These are phyloP conservation scores for Debaryomyces nepalensis DNA, from an alignment of 1,139 yeast genomes.

Conservation along the genomic window DNA sequence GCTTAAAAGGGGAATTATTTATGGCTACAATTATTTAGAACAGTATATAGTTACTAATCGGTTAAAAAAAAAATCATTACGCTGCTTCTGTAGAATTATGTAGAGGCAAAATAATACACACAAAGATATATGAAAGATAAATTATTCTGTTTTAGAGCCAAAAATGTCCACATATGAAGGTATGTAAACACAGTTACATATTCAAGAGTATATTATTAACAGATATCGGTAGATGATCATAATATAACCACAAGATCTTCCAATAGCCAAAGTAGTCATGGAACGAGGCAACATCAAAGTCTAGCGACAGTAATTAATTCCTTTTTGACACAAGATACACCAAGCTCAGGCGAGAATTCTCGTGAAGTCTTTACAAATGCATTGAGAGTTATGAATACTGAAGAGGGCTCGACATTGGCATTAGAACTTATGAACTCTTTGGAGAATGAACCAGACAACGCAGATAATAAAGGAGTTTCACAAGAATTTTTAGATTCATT, in stretches of 20 bases:
- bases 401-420: constrained; percentile 39
- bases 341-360: constrained; percentile 16
- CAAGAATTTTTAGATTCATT: constrained; percentile 74
- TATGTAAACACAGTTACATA: constrained; percentile 25
- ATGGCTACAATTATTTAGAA: not conserved
- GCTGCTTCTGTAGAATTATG: not conserved
- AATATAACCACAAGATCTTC: constrained; percentile 24
- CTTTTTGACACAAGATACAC: constrained; percentile 30
- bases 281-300: constrained; percentile 40
- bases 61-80: too few species aligned
- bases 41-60: too few species aligned
- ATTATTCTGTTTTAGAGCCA: not conserved
- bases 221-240: constrained; percentile 33
- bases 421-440: constrained; percentile 32
- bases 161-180: constrained; percentile 50
- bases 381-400: constrained; percentile 33
- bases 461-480: constrained; percentile 56
- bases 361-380: constrained; percentile 36
- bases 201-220: constrained; percentile 25
- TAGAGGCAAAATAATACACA: constrained; percentile 4
- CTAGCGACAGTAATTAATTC: constrained; percentile 40
- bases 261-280: constrained; percentile 6
- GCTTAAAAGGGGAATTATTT: not conserved
- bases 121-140: constrained; percentile 3
- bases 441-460: constrained; percentile 18